Base-by-base conservation (phyloP, 495 filamentous ascomycete genomes). In the Xylona heveae region DNA sequence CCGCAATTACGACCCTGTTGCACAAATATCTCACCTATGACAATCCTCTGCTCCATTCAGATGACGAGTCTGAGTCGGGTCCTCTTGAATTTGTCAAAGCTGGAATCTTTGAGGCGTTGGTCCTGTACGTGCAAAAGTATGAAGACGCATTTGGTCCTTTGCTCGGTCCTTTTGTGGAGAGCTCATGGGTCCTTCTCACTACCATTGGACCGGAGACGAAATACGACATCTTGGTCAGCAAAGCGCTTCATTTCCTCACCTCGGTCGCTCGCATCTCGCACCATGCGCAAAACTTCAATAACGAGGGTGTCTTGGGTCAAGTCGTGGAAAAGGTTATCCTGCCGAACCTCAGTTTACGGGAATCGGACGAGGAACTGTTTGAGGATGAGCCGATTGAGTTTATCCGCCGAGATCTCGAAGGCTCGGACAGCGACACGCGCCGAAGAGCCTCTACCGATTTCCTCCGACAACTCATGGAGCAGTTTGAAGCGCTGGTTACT, bases 331-430 rank as follows among this genome's bases (percentile, higher is more conserved):
- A 90, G 54, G 90, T 94, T 17, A 72, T 99, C 28, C 53, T 99
- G 33, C 90, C 90, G 21, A 99, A 94, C 40, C 69, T 95, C 32
- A 71, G 69, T 8, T 61, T 99, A 15, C 68, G 90, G 25, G 82
- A 90, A 39, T 80, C 83, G 2, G 90, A 99, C 37, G 70, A 91
- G 37, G 90, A 99, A 47, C 61, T 91, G 22, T 93, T 95, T 41
- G 90, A 95, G 47, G 90, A 99, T 44, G 90, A 99, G 49, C 90
- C 90, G 2, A 94, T 99, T 47, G 90, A 99, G 48, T 99, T 91
- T 52, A 95, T 95, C 44, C 64, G 90, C 32, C 71, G 82, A 38
- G 85, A 99, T 49, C 63, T 99, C 10, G 90, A 99, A 51, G 90
- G 90, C 14, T 92, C 84, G 1, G 90, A 95, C 46, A 82, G 74